Base-by-base conservation (phyloP, 2,329 filamentous ascomycete species). In the Xylaria sp. region DNA sequence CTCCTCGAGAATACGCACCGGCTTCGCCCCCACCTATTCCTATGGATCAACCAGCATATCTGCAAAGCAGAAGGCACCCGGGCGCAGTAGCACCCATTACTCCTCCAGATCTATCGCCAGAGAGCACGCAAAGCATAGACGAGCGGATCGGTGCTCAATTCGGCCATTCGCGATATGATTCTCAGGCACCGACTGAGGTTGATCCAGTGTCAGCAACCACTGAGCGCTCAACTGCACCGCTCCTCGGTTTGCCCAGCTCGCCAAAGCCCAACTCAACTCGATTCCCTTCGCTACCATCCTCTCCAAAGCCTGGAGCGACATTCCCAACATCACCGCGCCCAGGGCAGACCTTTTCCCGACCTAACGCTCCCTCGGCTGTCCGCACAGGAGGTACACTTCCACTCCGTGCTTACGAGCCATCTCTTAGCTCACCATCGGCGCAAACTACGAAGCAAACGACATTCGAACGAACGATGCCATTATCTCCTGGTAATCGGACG, bases 371-470 rank as follows among this genome's bases (percentile, higher is more conserved):
- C 1, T 84, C 86, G 10, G 87, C 87, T 0, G 83, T 89, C 38
- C 86, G 87, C 61, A 84, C 86, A 2, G 86, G 86, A 49, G 87
- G 88, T 46, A 77, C 84, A 1, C 81, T 91, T 46, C 89, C 89
- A 0, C 81, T 90, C 61, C 86, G 88, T 68, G 87, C 88, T 6
- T 90, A 89, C 71, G 88, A 90, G 75, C 84, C 86, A n/a, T 76
- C 85, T 1, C 70, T 88, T 56, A 79, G 79, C 59, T 88, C 87
- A 33, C 87, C 87, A 4, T 82, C 83, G 6, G 79, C 80, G 40
- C 81, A 83, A 61, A 85, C 82, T 4, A 88, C 87, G 33, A 90
- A 89, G 81, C 88, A 90, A 77, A 91, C 89, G 0, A 86, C 89
- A 1, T 87, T 91, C 70, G 88, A 90, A 74, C 83, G 89, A 38